A percentile compares a stretch with the other conserved stretches of the same genome.
phyloP scores from a whole-genome alignment of 805 yeast species.

The Schizosaccharomyces osmophilus region DNA sequence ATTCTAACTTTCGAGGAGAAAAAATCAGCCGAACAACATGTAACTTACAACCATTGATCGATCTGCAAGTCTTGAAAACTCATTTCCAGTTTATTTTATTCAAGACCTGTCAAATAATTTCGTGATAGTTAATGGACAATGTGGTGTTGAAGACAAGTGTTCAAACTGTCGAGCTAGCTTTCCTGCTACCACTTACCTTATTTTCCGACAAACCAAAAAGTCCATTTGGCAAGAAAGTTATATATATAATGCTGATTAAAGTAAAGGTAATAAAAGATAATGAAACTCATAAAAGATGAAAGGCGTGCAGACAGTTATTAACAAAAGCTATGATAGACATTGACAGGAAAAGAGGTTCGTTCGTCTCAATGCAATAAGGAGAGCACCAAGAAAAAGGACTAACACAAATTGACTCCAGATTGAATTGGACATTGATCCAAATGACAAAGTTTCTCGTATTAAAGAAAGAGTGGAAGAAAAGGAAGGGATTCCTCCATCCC shows the following conservation, averaged over 20 bases:
- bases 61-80: neutral
- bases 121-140: no score
- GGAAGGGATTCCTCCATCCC: conserved; percentile 92
- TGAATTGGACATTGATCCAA: conserved; percentile 46
- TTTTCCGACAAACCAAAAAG: no score
- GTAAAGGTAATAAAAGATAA: conserved; percentile 26
- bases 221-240: neutral
- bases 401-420: conserved; percentile 17
- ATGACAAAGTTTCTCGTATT: conserved; percentile 43
- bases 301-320: no score
- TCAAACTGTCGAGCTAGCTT: no score
- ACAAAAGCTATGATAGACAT: conserved; percentile 19
- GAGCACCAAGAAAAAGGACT: neutral
- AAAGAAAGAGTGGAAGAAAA: conserved; percentile 86
- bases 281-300: neutral
- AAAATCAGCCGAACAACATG: neutral
- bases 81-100: neutral
- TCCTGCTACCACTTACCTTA: no score
- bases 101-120: no score
- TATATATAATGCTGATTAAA: conserved; percentile 30
- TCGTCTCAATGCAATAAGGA: conserved; percentile 8
- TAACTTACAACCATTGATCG: neutral
- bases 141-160: no score
- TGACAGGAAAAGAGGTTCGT: conserved; percentile 50
- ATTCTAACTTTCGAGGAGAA: neutral